Evolutionary conservation across 805 yeast species (phyloP), one percentile per base, ranked within the genome.

Genomic region (Lachancea quebecensis): DNA sequence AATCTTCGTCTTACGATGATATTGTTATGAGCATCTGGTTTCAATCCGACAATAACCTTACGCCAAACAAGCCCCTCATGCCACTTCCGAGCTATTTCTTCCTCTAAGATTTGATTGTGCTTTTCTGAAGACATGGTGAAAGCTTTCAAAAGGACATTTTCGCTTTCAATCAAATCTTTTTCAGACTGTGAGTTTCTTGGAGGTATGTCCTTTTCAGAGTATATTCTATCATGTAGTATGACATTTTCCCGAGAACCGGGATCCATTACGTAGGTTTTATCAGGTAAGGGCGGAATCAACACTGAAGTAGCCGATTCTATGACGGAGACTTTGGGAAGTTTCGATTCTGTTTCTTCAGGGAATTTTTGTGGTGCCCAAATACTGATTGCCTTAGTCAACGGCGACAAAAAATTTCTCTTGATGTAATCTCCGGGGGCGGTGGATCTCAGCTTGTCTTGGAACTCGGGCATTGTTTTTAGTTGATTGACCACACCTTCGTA

Each of bases 11-110:
- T 64, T 0, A 84, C 90, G 33, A 82, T 69, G 29, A 84, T 82
- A 54, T 82, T 84, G 53, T 84, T 84, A 56, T 83, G 91, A 0
- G 90, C 88, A 64, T 83, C 90, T 0, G 89, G 87, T 50, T 77
- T 70, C 45, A 84, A 59, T 35, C 75, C 75, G 1, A 83, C 85
- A 15, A 84, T 60, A 1, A 81, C 83, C 63, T 84, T 83, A 34
- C 90, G 67, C 89, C 93, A 81, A 11, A 72, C 58, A 77, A 81
- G 74, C 16, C 75, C 81, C 46, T 75, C 73, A 57, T 84, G 88
- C 77, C 84, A 80, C 54, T 77, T 75, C 39, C 84, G 62, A 1
- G 89, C 90, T 42, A 83, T 82, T 40, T 71, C 73, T 48, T 82
- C 88, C 57, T 84, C 91, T 12, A 78, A 29, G 10, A 38, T 40